These are phyloP conservation scores for Fusarium euwallaceae DNA, from an alignment of 2,329 filamentous ascomycete species.

Conservation along the genomic window DNA sequence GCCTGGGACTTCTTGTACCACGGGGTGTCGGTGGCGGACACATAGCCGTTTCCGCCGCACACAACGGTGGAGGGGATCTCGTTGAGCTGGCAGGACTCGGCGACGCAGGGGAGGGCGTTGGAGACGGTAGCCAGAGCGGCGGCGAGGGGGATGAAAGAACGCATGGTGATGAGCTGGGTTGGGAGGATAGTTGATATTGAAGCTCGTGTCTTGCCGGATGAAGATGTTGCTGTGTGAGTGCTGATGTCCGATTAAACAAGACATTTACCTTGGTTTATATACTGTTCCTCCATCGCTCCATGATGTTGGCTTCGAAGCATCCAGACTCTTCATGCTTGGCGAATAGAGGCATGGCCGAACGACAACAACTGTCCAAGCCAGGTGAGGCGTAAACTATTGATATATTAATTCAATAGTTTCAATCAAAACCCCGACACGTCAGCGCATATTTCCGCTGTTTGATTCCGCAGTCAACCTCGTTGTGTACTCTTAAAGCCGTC, in stretches of 20 bases:
- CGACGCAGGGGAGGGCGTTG: neutral
- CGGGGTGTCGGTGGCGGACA: conserved; percentile 1
- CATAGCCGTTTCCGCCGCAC: conserved; percentile 2
- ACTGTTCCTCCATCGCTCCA: neutral
- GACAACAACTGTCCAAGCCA: neutral
- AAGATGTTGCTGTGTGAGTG: neutral
- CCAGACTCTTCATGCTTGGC: neutral
- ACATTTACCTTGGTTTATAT: neutral
- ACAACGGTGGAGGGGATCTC: conserved; percentile 1
- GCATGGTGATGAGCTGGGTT: neutral
- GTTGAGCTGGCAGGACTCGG: neutral
- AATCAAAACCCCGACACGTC: neutral
- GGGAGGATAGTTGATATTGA: neutral
- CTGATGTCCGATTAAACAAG: neutral
- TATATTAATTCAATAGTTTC: conserved; percentile 3
- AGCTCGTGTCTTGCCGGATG: neutral
- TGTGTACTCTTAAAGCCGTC: neutral
- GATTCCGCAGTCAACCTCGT: neutral
- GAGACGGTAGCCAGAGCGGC: neutral
- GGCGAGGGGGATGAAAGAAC: neutral
- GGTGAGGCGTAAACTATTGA: conserved; percentile 1
- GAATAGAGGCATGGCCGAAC: neutral
- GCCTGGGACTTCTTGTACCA: conserved; percentile 3
- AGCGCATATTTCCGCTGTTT: neutral
- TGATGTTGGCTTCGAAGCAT: neutral